Conservation (phyloP, 2,329 filamentous ascomycete species). For the Pseudogymnoascus sp. region DNA sequence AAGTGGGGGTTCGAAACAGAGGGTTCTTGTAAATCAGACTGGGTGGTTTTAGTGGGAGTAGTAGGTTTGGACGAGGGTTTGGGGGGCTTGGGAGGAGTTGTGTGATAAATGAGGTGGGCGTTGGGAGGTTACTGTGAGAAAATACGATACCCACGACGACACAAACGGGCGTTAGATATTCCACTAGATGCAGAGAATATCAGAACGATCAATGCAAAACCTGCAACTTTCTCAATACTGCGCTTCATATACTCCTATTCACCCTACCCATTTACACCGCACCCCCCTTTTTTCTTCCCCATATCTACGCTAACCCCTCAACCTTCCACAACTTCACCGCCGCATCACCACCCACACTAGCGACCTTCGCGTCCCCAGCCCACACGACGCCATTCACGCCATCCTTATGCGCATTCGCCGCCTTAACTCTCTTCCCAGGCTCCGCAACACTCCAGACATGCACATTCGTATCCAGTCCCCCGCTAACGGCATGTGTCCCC, state of each 20-base stretch:
- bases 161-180: neutral
- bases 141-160: constrained; percentile 3
- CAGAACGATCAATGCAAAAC: neutral
- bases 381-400: constrained; percentile 84
- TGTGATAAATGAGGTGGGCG: constrained; percentile 1
- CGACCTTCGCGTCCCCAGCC: constrained; percentile 57
- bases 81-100: neutral
- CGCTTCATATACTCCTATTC: neutral
- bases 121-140: neutral
- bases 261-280: neutral
- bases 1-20: neutral
- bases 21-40: neutral
- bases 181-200: constrained; percentile 1
- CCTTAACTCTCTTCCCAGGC: constrained; percentile 77
- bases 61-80: neutral
- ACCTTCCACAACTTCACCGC: constrained; percentile 84
- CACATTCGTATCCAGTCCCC: constrained; percentile 82
- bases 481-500: constrained; percentile 72
- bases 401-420: constrained; percentile 87
- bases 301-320: neutral
- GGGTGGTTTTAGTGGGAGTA: neutral
- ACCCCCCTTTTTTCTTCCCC: neutral
- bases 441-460: constrained; percentile 83
- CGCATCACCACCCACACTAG: constrained; percentile 78
- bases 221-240: neutral